phyloP scores from a whole-genome alignment of 768 basidiomycete species.

The Boletus pseudopeckii region DNA sequence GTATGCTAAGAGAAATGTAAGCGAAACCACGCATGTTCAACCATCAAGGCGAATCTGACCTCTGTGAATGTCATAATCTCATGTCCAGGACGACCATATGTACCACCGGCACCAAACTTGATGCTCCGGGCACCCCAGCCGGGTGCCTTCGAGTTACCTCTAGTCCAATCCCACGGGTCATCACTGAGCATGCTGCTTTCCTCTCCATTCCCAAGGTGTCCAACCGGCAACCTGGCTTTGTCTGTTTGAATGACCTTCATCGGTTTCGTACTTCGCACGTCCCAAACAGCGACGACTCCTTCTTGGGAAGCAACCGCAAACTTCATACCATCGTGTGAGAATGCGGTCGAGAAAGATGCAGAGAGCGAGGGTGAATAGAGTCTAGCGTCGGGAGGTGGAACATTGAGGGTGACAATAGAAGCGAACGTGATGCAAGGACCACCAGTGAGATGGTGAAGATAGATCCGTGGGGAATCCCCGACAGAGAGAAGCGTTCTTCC shows the following conservation, averaged over 20 bases:
- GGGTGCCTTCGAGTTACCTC: conserved; percentile 54
- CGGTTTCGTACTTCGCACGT: conserved; percentile 70
- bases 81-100: conserved; percentile 44
- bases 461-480: conserved; percentile 85
- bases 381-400: conserved; percentile 53
- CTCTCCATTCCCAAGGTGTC: conserved; percentile 35
- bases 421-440: conserved; percentile 59
- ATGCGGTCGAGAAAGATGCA: conserved; percentile 79
- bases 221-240: conserved; percentile 31
- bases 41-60: conserved; percentile 42
- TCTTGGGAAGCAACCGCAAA: conserved; percentile 85
- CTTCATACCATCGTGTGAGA: conserved; percentile 70
- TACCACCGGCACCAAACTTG: conserved; percentile 72
- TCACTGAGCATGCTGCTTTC: conserved; percentile 56
- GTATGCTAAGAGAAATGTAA: conserved; percentile 57
- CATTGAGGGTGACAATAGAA: conserved; percentile 63
- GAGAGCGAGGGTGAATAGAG: conserved; percentile 44
- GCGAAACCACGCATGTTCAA: background rate
- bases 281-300: conserved; percentile 78
- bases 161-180: conserved; percentile 67
- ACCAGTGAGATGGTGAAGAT: conserved; percentile 73
- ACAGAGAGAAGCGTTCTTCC: conserved; percentile 84
- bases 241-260: conserved; percentile 65
- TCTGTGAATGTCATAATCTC: conserved; percentile 91
- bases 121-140: conserved; percentile 85